phyloP scores from a whole-genome alignment of 257 asterid species.

The Petunia secreta region DNA sequence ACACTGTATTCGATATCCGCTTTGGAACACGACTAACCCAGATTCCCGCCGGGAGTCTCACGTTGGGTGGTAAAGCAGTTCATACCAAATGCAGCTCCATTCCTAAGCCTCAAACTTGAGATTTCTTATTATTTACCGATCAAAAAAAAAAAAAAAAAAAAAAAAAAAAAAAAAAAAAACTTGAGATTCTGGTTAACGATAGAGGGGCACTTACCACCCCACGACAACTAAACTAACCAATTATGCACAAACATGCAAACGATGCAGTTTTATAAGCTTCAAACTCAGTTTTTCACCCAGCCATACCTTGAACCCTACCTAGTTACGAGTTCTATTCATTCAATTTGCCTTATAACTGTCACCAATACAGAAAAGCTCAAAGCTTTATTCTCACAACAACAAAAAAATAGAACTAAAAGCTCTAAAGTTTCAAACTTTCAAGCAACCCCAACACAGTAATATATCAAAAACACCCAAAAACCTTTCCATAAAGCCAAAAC shows the following conservation, averaged over 20 bases:
- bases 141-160: too few relatives aligned
- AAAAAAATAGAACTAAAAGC: background rate
- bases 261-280: background rate
- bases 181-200: too few relatives aligned
- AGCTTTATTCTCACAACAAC: background rate
- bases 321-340: conserved; percentile 8
- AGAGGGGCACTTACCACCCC: too few relatives aligned
- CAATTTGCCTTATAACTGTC: background rate
- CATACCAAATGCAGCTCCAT: too few relatives aligned
- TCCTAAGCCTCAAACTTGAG: too few relatives aligned
- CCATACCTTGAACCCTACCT: background rate
- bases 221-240: background rate
- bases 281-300: too few relatives aligned
- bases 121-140: too few relatives aligned
- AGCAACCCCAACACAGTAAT: background rate
- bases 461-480: background rate
- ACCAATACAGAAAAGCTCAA: background rate
- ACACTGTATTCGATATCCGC: too few relatives aligned
- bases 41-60: too few relatives aligned
- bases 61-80: too few relatives aligned
- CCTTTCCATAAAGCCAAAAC: background rate
- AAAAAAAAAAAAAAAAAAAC: too few relatives aligned
- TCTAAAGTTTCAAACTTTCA: background rate
- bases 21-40: too few relatives aligned
- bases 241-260: background rate